Evolutionary conservation across 495 filamentous ascomycete genomes (phyloP), one percentile per base, ranked within the genome.

Genomic region (Xylaria grammica): DNA sequence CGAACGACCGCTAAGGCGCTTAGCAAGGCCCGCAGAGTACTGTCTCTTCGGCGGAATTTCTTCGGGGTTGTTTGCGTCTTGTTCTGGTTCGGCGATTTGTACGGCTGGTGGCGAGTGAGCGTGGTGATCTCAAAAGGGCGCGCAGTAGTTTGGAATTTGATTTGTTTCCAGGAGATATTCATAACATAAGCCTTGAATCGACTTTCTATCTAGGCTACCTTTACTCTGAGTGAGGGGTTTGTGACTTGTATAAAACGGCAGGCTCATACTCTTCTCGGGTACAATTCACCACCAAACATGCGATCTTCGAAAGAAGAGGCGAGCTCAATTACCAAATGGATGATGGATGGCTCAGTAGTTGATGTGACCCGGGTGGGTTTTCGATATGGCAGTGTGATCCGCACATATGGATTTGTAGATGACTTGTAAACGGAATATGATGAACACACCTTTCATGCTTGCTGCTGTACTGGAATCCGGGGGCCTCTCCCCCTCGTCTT

Each of bases 11-110:
- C 76, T 79, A 15, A 82, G 70, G 53, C 79, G 72, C 51, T 65
- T 77, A 19, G 74, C 75, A 26, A 80, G 40, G 22, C 76, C 72
- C 0, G 77, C 79, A 3, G 79, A 74, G 55, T 74, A 80, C 52
- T 83, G 80, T 65, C 77, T 81, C 58, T 75, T 80, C n/a, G 68
- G 68, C 20, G 67, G 71, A 38, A 57, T 48, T 38, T 82, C 81
- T 26, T 83, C 80, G n/a, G 62, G 56, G 34, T 67, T 62, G 44
- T 57, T 45, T 10, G 67, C 62, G 17, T 66, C 68, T 44, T 69
- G 66, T 56, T 78, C 75, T 22, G 80, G 80, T 67, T 82, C 81
- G 36, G 80, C 78, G 54, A 83, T 82, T 44, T 82, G 79, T 32
- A 82, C 81, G 52, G 79, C 81, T 83, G 59, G 50, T 26, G 58